phyloP scores from a whole-genome alignment of 106 monocot genomes.

The Dendrobium officinale region DNA sequence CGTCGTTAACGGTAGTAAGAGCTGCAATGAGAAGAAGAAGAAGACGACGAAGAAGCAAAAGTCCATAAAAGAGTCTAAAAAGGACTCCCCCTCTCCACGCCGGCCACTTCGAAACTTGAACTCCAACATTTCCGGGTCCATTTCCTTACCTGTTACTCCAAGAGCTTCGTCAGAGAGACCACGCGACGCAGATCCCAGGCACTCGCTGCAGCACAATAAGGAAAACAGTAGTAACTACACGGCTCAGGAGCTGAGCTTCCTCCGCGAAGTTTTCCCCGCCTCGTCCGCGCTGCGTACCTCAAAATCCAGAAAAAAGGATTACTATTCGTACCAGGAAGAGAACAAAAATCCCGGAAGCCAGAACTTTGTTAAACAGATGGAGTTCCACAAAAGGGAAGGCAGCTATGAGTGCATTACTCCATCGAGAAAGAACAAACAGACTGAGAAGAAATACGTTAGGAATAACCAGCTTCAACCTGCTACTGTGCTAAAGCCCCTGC shows the following conservation, averaged over 20 bases:
- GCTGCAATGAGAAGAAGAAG: background rate
- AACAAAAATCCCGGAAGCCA: conserved; percentile 23
- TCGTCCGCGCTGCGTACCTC: no score
- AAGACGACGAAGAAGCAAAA: conserved; percentile 20
- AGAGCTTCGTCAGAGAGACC: conserved; percentile 45
- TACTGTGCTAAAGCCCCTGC: background rate
- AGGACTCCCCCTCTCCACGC: conserved; percentile 10
- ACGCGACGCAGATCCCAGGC: conserved; percentile 32
- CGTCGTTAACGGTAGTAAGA: background rate
- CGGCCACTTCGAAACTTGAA: conserved; percentile 37
- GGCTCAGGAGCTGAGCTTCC: no score
- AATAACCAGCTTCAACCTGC: background rate
- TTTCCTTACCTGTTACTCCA: conserved; percentile 60
- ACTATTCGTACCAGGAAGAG: conserved; percentile 10
- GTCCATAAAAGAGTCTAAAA: background rate
- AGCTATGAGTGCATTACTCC: background rate
- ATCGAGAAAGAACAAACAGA: conserved; percentile 13
- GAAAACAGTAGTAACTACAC: background rate
- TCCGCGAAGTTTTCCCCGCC: no score
- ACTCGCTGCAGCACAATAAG: conserved; percentile 43
- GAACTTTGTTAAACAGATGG: conserved; percentile 19
- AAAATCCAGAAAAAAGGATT: no score
- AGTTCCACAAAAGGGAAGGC: conserved; percentile 18
- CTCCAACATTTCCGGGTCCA: conserved; percentile 26
- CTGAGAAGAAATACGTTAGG: background rate